Evolutionary conservation across 2,329 filamentous ascomycete genomes (phyloP), one percentile per base, ranked within the genome.

Genomic region (Pseudocercospora fijiensis): DNA sequence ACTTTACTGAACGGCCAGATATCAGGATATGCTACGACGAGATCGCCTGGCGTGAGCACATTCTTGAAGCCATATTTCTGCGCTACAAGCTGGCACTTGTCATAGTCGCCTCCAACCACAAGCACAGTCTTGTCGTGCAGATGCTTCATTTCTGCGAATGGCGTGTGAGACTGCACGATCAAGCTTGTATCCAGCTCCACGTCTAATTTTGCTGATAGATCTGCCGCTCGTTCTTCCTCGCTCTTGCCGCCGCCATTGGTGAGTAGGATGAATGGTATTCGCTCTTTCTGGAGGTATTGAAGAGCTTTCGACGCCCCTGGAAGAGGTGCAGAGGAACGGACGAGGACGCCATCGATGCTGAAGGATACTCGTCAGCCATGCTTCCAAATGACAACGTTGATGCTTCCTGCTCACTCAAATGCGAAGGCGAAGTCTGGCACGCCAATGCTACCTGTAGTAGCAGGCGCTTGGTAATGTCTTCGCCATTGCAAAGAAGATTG

Each of bases 241-340:
- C 88, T 86, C 74, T 90, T 92, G 63, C 95, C 95, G 47, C 95
- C 95, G 70, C 95, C 95, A 78, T 99, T 99, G 64, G 95, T 99
- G 67, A 99, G 83, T 33, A 99, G 86, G 72, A 99, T 94, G 79
- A 96, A 98, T 11, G 93, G 93, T 52, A 97, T 91, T 53, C 85
- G 83, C 73, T 92, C 84, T 53, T 84, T 79, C 70, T 92, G 87
- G 20, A 98, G 87, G 72, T 87, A 89, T 28, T 82, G 80, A 20
- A 99, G 84, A 13, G 92, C 85, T 72, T 90, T 84, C 1, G 86
- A 82, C 1, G 95, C 94, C 30, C 90, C 89, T 1, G 91, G 89
- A 53, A 98, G 88, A 2, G 91, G 88, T 66, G 88, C 86, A 3
- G 90, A 86, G 65, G 90, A 90, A 73, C 93, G 91, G 30, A 98